Evolutionary conservation across 2,329 filamentous ascomycete genomes (phyloP), one percentile per base, ranked within the genome.

Genomic region (Fusarium liriodendri): DNA sequence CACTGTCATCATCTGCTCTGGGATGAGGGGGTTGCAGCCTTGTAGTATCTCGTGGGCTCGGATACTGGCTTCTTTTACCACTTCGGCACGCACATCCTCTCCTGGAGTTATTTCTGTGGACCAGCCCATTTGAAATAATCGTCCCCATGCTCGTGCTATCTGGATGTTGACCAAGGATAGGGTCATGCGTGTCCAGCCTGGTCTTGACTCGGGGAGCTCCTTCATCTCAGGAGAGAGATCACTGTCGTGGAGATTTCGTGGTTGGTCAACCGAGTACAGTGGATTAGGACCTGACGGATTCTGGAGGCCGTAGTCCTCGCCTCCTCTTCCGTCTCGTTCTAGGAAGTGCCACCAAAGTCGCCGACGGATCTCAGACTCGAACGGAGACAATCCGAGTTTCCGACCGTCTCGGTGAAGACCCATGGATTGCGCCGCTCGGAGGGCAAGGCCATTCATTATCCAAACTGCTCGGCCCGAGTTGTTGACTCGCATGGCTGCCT

Each of bases 151-250:
- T 18, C 74, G 70, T 1, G 85, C 83, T 1, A 88, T 84, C 58
- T 90, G 86, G 71, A 87, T 87, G 6, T 85, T 84, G n/a, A 89
- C 84, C 4, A 91, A 77, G 13, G 83, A 84, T 65, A 90, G 86
- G 0, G 89, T 87, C 85, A 91, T 90, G 33, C 89, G 86, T 0
- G 90, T 91, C 79, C 89, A 90, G 18, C 87, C 87, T 3, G 79
- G 73, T 3, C 87, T 83, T 14, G 88, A 84, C 1, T 83, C 74
- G 0, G 88, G 88, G 2, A 87, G 83, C 0, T 85, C 82, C 10
- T 78, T 82, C 84, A 88, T 88, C 6, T 82, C 81, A 0, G 88
- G 87, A 5, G 80, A 78, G 1, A 91, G 78, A 47, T 89, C 87
- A 16, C 74, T 77, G 70, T 91, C 89, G 63, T 91, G 86, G 47